Conservation (phyloP, 306 rosid species). For the Fragaria vesca region DNA sequence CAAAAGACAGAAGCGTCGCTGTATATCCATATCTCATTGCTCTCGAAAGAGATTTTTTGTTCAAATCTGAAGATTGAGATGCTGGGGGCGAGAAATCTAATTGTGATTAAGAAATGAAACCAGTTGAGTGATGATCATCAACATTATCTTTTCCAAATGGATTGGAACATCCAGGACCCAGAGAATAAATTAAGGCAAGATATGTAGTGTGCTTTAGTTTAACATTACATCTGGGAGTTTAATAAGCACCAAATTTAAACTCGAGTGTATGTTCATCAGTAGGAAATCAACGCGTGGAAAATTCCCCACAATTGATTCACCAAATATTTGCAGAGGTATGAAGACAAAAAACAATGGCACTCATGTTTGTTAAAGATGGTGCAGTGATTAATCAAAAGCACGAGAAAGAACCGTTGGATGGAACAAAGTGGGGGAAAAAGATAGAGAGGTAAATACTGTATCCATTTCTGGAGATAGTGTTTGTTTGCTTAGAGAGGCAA, state of each 20-base stretch:
- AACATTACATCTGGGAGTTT: conserved; percentile 19
- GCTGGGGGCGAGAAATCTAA: conserved; percentile 24
- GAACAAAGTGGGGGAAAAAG: conserved; percentile 22
- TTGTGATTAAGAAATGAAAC: conserved; percentile 30
- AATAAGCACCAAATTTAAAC: conserved; percentile 20
- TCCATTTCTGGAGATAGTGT: conserved; percentile 29
- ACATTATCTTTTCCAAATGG: conserved; percentile 52
- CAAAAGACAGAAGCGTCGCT: conserved; percentile 20
- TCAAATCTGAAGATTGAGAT: conserved; percentile 29
- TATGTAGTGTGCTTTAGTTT: conserved; percentile 27
- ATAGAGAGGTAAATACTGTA: conserved; percentile 21
- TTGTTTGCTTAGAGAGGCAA: conserved; percentile 12
- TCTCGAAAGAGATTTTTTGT: conserved; percentile 28
- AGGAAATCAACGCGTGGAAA: conserved; percentile 25
- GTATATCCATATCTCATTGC: not conserved
- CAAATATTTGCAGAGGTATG: not conserved
- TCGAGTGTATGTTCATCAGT: conserved; percentile 10
- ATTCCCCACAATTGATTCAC: conserved; percentile 2
- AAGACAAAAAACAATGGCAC: conserved; percentile 36
- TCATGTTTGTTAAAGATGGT: conserved; percentile 51
- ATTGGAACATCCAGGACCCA: conserved; percentile 75
- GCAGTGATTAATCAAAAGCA: conserved; percentile 40
- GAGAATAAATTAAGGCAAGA: conserved; percentile 48
- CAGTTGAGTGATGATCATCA: conserved; percentile 18
- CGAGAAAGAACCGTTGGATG: conserved; percentile 39